A percentile compares a stretch with the other conserved stretches of the same genome.
phyloP scores from a whole-genome alignment of 306 rosid species.

The Sphenostylis stenocarpa region DNA sequence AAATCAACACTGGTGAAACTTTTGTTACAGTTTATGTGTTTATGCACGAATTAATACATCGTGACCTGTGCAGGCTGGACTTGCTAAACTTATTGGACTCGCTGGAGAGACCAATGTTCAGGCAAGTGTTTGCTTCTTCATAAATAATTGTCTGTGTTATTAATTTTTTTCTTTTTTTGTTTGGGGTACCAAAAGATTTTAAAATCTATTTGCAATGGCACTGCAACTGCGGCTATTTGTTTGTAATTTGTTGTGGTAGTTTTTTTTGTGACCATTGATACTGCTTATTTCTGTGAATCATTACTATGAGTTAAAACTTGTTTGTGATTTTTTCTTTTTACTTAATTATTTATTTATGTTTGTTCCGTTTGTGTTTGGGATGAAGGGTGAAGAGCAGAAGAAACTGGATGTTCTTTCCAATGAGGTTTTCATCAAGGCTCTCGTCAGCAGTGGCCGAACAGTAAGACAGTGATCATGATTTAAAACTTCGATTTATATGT shows the following conservation, averaged over 20 bases:
- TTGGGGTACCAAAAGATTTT: background rate
- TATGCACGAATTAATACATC: background rate
- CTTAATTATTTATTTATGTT: background rate
- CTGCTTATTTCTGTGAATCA: too few relatives aligned
- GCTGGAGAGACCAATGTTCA: slow-evolving; percentile 99
- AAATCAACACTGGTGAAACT: background rate
- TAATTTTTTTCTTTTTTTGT: background rate
- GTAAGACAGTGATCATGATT: slow-evolving; percentile 41
- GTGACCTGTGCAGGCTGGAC: slow-evolving; percentile 71
- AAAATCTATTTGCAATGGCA: background rate
- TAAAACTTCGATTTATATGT: too few relatives aligned
- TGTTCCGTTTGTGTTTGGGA: background rate
- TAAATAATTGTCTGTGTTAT: background rate
- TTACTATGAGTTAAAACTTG: background rate
- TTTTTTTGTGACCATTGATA: too few relatives aligned
- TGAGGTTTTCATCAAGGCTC: slow-evolving; percentile 91
- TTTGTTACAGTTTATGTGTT: background rate
- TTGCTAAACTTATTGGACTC: slow-evolving; percentile 96
- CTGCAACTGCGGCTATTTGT: background rate
- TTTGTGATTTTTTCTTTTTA: background rate
- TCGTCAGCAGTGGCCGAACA: slow-evolving; percentile 91
- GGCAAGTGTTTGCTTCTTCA: slow-evolving; percentile 44
- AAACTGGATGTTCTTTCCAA: slow-evolving; percentile 95
- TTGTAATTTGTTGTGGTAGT: too few relatives aligned
- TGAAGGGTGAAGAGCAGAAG: slow-evolving; percentile 97